Evolutionary conservation across 371 early-diverging fungal genomes (phyloP), one percentile per base, ranked within the genome.

Genomic region (Choanephora cucurbitarum): DNA sequence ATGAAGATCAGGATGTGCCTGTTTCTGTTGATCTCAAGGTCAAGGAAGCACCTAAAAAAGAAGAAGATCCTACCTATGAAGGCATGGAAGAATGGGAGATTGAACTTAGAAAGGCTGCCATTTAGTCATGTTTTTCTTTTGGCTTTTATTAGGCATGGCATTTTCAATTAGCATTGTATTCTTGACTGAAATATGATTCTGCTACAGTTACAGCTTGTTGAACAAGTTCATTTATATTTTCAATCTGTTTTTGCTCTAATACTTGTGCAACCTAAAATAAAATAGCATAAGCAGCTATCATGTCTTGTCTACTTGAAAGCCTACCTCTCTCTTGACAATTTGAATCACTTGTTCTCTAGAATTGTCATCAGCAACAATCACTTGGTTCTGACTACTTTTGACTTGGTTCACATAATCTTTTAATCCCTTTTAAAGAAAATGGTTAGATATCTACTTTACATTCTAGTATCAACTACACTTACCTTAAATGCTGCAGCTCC

Each of bases 401-500:
- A 59, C 57, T 15, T 48, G 44, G 13, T 49, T 31, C 37, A 77
- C 50, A 48, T 69, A 77, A n/a, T 58, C 62, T 45, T 66, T 68
- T 49, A 77, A 65, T 10, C 66, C 75, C 69, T 72, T 32, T 23
- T 7, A 15, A 43, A 17, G 19, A 21, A 13, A 44, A 23, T 23
- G 23, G 5, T 44, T 21, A n/a, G n/a, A n/a, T n/a, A n/a, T n/a
- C n/a, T n/a, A n/a, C n/a, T n/a, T n/a, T n/a, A n/a, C n/a, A n/a
- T n/a, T n/a, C n/a, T n/a, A n/a, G n/a, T n/a, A n/a, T n/a, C n/a
- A n/a, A n/a, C n/a, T n/a, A n/a, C n/a, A n/a, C n/a, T 50, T 59
- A 70, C 76, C 63, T 81, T 75, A 57, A 80, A 87, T 15, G 83
- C 84, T 50, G 82, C 82, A 37, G 85, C 86, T 33, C 84, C 88